Percentiles rank a stretch among this genome's conserved stretches.
Evolutionary conservation across 1,284 basidiomycete species (phyloP).

Genomic region (Ceratobasidium papillatum): DNA sequence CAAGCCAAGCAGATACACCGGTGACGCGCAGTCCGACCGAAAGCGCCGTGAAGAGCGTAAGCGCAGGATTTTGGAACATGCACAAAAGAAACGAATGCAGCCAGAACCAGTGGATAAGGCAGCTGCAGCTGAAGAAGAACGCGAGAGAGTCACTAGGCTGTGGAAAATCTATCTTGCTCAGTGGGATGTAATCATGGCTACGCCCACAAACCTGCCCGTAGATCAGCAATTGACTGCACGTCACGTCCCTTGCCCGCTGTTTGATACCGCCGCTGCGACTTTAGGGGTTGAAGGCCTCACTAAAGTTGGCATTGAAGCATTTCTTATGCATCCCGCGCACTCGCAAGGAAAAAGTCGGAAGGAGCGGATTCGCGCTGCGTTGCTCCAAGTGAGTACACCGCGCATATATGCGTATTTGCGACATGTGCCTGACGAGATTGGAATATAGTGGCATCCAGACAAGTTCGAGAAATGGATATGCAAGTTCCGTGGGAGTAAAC

Average conservation of each 20-base stretch:
- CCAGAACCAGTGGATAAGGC: not conserved
- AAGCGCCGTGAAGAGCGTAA: slow-evolving; percentile 9
- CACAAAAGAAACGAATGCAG: not conserved
- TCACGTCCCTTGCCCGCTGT: not conserved
- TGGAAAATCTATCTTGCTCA: not conserved
- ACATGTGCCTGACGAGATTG: not conserved
- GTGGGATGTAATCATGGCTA: not conserved
- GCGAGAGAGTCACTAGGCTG: not conserved
- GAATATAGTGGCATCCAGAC: slow-evolving; percentile 15
- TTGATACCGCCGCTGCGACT: not conserved
- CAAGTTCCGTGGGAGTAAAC: not conserved
- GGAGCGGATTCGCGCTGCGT: slow-evolving; percentile 12
- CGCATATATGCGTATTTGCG: not conserved
- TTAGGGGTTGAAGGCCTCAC: not conserved
- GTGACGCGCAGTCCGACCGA: not conserved
- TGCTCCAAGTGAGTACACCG: not conserved
- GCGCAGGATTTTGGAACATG: not conserved
- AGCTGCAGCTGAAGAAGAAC: too few species aligned
- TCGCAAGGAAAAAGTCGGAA: slow-evolving; percentile 6
- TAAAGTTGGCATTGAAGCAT: not conserved
- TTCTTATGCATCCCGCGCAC: slow-evolving; percentile 5
- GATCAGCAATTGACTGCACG: not conserved
- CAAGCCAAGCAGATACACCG: not conserved
- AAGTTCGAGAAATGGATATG: slow-evolving; percentile 2
- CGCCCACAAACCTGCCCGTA: not conserved